Base-by-base conservation (phyloP, 768 basidiomycete species). In the Lentinus tigrinus region DNA sequence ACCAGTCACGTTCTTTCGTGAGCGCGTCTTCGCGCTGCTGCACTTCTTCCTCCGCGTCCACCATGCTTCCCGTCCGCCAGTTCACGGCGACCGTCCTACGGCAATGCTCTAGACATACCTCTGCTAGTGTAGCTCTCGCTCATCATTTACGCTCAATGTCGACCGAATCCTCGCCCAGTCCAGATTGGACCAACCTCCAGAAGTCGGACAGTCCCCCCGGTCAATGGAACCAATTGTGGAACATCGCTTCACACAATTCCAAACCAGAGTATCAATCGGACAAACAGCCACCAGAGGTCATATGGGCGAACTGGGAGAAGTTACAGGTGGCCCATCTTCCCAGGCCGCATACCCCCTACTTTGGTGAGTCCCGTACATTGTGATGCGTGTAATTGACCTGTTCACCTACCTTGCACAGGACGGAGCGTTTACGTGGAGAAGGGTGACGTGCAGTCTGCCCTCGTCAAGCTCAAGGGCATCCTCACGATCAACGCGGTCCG, bases 401-500 rank as follows among this genome's bases (percentile, higher is more conserved):
- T 40, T 62, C 31, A 51, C 14, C 24, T 46, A 19, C 43, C 49
- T 53, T 7, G 2, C 24, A 43, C 67, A 91, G 90, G 90, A 46
- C 85, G 91, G 46, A 85, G 79, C 54, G 75, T 91, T 14, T 39
- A 34, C 16, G 82, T 89, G 37, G 56, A 53, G 16, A 61, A 64
- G 28, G 76, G 78, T 8, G 76, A 77, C 54, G 71, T 89, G 17
- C 74, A 70, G 2, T 65, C 68, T 2, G 80, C 87, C 3, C 83
- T 83, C 63, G 71, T 62, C 54, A 74, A 68, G 27, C 77, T 92
- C 21, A 78, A 83, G 50, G 60, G 50, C 19, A 81, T 83, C 52
- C 73, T 92, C 34, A 60, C 63, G 47, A 73, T 74, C 26, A 92
- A 92, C 66, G 78, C 69, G 56, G 83, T 91, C 16, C 59, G 59